phyloP scores from a whole-genome alignment of 2,329 filamentous ascomycete genomes.

The Sporothrix pallida region DNA sequence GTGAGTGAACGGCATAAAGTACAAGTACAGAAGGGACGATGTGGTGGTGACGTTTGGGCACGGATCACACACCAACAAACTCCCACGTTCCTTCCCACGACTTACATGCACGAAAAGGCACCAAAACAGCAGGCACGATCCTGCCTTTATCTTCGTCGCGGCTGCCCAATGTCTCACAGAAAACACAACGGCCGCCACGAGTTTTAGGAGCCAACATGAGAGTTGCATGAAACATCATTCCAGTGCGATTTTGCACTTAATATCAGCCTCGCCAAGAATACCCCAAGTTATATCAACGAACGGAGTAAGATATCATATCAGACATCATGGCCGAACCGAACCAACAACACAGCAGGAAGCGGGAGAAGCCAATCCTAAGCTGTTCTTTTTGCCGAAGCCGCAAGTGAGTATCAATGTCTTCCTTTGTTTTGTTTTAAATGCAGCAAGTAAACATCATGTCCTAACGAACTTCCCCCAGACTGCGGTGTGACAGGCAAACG shows the following conservation, averaged over 20 bases:
- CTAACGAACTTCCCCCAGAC: not conserved
- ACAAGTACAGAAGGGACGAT: no score
- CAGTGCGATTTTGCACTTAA: not conserved
- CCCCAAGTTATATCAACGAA: no score
- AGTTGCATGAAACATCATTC: conserved; percentile 18
- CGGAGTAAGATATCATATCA: no score
- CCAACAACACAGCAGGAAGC: not conserved
- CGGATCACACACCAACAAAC: conserved; percentile 12
- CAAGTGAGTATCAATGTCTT: not conserved
- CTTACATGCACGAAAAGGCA: conserved; percentile 18
- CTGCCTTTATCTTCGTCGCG: not conserved
- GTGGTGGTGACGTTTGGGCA: not conserved
- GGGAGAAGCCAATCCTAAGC: conserved; percentile 9
- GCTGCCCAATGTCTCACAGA: conserved; percentile 29
- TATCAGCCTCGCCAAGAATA: not conserved
- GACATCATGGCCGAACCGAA: not conserved
- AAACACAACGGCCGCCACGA: not conserved
- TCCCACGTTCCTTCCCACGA: not conserved
- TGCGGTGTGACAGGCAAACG: not conserved
- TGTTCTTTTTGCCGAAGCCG: not conserved
- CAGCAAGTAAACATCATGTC: no score
- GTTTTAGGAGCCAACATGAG: not conserved
- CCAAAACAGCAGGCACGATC: conserved; percentile 20
- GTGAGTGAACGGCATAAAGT: no score
- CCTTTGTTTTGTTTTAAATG: no score